Conservation (phyloP, 495 filamentous ascomycete genomes). For the Xylaria acuta region DNA sequence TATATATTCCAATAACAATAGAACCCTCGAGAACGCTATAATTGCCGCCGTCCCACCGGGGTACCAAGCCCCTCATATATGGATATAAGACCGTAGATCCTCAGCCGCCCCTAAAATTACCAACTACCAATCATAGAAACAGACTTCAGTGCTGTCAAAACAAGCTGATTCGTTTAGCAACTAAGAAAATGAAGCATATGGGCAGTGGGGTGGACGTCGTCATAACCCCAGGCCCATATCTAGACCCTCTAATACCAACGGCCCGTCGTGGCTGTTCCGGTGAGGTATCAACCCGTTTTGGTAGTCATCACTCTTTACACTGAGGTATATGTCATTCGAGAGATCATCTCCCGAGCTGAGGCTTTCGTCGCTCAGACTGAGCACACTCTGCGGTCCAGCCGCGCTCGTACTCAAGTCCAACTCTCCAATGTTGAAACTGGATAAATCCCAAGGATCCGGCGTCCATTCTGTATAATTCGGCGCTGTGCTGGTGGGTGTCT, state of each 20-base stretch:
- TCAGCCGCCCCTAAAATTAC: neutral
- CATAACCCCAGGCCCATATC: constrained; percentile 50
- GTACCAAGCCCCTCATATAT: neutral
- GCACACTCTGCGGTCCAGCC: constrained; percentile 66
- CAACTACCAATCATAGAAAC: neutral
- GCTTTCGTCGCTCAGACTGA: constrained; percentile 81
- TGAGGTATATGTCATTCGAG: constrained; percentile 43
- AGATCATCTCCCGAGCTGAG: constrained; percentile 63
- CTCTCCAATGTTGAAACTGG: constrained; percentile 55
- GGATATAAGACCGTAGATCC: constrained; percentile 13
- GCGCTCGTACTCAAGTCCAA: constrained; percentile 45
- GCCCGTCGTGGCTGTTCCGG: constrained; percentile 39
- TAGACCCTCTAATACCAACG: constrained; percentile 51
- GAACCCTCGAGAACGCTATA: neutral
- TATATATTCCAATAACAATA: constrained; percentile 7
- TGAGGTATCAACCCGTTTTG: constrained; percentile 36
- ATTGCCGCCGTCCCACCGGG: neutral
- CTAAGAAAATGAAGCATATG: neutral
- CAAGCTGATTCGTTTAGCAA: neutral
- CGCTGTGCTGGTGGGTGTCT: constrained; percentile 43
- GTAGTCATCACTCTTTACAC: constrained; percentile 45
- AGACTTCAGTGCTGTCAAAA: constrained; percentile 1
- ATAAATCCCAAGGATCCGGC: constrained; percentile 62
- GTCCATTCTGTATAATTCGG: constrained; percentile 53
- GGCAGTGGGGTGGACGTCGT: constrained; percentile 12